Evolutionary conservation across 2,329 filamentous ascomycete genomes (phyloP), one percentile per base, ranked within the genome.

Genomic region (Exophiala lecanii-corni): DNA sequence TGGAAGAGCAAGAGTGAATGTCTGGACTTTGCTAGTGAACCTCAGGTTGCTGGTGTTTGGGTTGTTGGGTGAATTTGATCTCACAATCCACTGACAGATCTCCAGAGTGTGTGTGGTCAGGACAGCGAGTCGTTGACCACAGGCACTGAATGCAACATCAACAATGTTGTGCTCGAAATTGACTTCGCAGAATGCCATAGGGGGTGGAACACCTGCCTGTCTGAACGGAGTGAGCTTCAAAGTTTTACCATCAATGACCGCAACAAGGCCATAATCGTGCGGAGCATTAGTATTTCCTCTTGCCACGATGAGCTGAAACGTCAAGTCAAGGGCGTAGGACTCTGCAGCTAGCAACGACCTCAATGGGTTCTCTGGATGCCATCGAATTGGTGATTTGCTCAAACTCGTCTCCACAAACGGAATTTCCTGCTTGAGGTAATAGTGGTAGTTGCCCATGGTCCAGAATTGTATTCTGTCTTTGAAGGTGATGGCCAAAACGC

Each of bases 371-470:
- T 97, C 92, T 1, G 87, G 79, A 62, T 98, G 88, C 92, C 92
- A 98, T 19, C 58, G 61, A 41, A 72, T 60, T 13, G 59, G 53
- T 25, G 57, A 58, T 6, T 59, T 57, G 26, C 35, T 35, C 18
- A 31, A 28, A 21, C 48, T 34, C 26, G 53, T 43, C 9, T 53
- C 37, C 16, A 47, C 41, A 52, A 55, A 37, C 58, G 57, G 19
- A 55, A 96, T 73, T 60, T 96, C 89, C 62, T 95, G 89, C 68
- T 98, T 98, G 12, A 98, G 73, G 62, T 97, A 97, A 78, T 92
- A 98, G 61, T 97, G 87, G 56, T 98, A 98, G 62, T 98, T 98
- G 15, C 88, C 86, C 75, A 84, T 95, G 1, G 89, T 95, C 92
- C 92, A 98, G 1, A 98, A 70, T 60, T 98, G 92, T n/a, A 92